phyloP scores from a whole-genome alignment of 129 eudicot genomes.

The Saposhnikovia divaricata region DNA sequence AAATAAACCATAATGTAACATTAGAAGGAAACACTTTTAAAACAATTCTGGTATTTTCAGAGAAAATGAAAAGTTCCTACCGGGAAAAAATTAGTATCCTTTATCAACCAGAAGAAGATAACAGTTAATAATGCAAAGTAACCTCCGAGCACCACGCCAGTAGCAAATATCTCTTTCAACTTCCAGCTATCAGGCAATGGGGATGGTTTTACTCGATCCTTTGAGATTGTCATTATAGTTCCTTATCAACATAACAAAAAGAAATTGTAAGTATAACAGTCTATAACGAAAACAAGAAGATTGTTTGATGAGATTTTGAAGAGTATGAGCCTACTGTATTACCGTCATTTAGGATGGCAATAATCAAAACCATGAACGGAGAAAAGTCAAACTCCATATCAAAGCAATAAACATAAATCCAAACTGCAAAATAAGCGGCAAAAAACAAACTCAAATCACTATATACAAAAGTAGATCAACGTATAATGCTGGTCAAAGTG shows the following conservation, averaged over 20 bases:
- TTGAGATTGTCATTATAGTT: conserved; percentile 44
- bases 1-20: neutral
- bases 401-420: conserved; percentile 90
- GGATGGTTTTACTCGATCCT: conserved; percentile 95
- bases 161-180: conserved; percentile 85
- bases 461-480: neutral
- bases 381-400: conserved; percentile 95
- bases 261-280: neutral
- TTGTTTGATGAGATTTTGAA: neutral
- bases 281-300: neutral
- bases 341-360: conserved; percentile 94
- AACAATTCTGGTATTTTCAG: neutral
- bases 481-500: conserved; percentile 1
- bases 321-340: conserved; percentile 18
- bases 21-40: neutral
- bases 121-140: too few relatives aligned
- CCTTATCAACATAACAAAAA: neutral
- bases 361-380: conserved; percentile 97
- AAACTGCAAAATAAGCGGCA: conserved; percentile 41
- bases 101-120: conserved; percentile 83
- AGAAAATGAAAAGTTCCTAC: conserved; percentile 25
- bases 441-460: conserved; percentile 6
- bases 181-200: conserved; percentile 97
- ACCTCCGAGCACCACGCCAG: conserved; percentile 84
- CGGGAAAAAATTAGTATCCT: conserved; percentile 64